Percentiles rank a stretch among this genome's conserved stretches.
Evolutionary conservation across 169 alveolate species (phyloP).

Genomic region (Plasmodium inui): DNA sequence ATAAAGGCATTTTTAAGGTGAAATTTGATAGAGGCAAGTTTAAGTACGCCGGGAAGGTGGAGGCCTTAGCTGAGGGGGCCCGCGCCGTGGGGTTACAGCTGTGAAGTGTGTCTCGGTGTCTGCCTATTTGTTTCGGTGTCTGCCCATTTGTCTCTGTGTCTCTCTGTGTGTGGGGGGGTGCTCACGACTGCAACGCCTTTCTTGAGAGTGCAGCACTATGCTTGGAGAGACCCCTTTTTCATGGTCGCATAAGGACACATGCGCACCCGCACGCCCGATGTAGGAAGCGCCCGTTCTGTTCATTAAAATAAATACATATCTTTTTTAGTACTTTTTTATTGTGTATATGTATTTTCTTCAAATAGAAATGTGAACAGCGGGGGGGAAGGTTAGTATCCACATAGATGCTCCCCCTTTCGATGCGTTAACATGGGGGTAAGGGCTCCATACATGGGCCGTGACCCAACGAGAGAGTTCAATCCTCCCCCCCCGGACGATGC

Average conservation of each 20-base stretch:
- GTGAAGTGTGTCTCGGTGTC: too few relatives aligned
- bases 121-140: too few relatives aligned
- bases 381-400: background rate
- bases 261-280: background rate
- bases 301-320: background rate
- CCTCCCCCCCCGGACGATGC: background rate
- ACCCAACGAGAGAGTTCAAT: background rate
- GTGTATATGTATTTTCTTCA: background rate
- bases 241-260: background rate
- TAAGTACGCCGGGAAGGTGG: conserved; percentile 83
- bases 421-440: background rate
- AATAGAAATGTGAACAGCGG: background rate
- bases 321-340: background rate
- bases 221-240: background rate
- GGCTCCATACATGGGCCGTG: background rate
- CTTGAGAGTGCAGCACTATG: background rate
- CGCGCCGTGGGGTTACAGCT: conserved; percentile 83
- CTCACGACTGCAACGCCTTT: background rate
- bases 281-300: background rate
- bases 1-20: conserved; percentile 82
- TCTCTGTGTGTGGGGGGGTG: too few relatives aligned
- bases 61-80: conserved; percentile 87
- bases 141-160: too few relatives aligned
- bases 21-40: conserved; percentile 81
- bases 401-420: background rate